Percentiles rank a stretch among this genome's conserved stretches.
These are phyloP conservation scores for Bipolaris victoriae DNA, from an alignment of 2,329 filamentous ascomycete species.

Conservation along the genomic window DNA sequence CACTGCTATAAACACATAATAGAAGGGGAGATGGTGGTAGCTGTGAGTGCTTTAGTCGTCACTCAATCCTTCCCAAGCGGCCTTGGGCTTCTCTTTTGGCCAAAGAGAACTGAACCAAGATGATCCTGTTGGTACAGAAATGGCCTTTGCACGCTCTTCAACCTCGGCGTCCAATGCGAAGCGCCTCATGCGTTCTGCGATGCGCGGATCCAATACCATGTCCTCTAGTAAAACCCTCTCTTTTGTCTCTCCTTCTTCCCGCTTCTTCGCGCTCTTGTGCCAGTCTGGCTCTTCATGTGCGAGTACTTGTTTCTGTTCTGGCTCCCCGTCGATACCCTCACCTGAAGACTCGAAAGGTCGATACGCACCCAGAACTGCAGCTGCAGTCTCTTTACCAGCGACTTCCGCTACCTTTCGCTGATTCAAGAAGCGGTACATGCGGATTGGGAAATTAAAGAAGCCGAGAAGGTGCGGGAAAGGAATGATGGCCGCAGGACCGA, in stretches of 20 bases:
- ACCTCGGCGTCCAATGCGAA: constrained; percentile 75
- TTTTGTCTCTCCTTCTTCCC: constrained; percentile 57
- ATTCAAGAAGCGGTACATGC: constrained; percentile 87
- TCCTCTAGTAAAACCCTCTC: constrained; percentile 75
- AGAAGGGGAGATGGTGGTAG: constrained; percentile 30
- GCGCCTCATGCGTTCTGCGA: constrained; percentile 78
- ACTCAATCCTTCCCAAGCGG: constrained; percentile 41
- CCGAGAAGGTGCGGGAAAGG: constrained; percentile 89
- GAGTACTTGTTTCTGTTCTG: constrained; percentile 71
- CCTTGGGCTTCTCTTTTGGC: constrained; percentile 43
- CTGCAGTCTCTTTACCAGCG: constrained; percentile 85
- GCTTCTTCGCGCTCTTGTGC: constrained; percentile 75
- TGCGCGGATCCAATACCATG: constrained; percentile 76
- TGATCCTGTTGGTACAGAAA: constrained; percentile 23
- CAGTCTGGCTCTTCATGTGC: constrained; percentile 78
- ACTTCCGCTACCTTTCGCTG: constrained; percentile 83
- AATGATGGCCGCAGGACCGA: constrained; percentile 75
- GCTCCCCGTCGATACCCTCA: constrained; percentile 43
- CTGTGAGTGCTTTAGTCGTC: constrained; percentile 32
- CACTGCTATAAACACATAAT: constrained; percentile 25
- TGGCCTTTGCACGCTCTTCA: constrained; percentile 65
- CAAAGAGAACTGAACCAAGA: constrained; percentile 41
- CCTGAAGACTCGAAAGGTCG: constrained; percentile 51
- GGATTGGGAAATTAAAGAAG: constrained; percentile 85
- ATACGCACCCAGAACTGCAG: constrained; percentile 72